Evolutionary conservation across 2,329 filamentous ascomycete genomes (phyloP), one percentile per base, ranked within the genome.

Genomic region (Aspergillus hiratsukae): DNA sequence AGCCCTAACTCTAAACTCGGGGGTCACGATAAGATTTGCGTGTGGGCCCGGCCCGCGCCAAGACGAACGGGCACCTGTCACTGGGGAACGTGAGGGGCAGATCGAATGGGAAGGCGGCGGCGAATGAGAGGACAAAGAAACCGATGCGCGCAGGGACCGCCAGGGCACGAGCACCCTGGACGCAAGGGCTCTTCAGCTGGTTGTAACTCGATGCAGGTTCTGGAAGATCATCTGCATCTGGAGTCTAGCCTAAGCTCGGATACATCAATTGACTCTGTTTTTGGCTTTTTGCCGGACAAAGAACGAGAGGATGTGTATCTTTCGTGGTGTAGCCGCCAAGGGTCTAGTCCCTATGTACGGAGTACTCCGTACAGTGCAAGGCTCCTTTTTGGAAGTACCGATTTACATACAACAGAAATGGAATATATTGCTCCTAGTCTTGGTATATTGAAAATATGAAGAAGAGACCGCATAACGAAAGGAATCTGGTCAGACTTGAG

Each of bases 361-460:
- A 7, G 6, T 40, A 45, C 21, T 45, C 21, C 11, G 21, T n/a
- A 46, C 19, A 23, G 10, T 37, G 31, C 31, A 17, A 17, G 6
- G 17, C 14, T 37, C 31, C 2, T 7, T 35, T 3, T 3, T 17
- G 14, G 14, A 17, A 35, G 14, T 5, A 17, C 29, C 29, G 31
- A 17, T 27, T 5, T 17, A 37, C n/a, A 23, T 43, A 43, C 17
- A 46, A 17, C 8, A 37, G 1, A 49, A 50, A 23, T 23, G 23
- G 23, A 37, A 14, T 35, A 19, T 23, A 51, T 23, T 50, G n/a
- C 29, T 23, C 35, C 49, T 50, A 40, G 19, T 23, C 35, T 40
- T 51, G 49, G 49, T 51, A 51, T 51, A 51, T 51, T 29, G n/a
- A 51, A 51, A 23, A 51, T 25, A 35, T 37, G 19, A 51, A 35